Conservation (phyloP, 495 filamentous ascomycete genomes). For the Penicillium canescens region DNA sequence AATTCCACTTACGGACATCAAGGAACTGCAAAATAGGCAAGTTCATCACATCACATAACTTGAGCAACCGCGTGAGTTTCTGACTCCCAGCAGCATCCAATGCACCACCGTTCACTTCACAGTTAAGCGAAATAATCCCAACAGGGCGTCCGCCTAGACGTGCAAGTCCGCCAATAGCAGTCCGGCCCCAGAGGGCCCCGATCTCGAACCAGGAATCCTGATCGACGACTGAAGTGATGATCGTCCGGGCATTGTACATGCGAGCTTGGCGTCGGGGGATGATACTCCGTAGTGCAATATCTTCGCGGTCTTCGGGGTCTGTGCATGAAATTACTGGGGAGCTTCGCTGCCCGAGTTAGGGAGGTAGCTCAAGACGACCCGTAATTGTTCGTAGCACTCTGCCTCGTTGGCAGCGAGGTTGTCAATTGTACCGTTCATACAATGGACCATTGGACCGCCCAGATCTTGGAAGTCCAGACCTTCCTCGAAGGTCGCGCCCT, state of each 20-base stretch:
- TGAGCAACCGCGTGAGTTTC: conserved; percentile 58
- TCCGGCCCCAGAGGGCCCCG: conserved; percentile 60
- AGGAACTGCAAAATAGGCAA: conserved; percentile 63
- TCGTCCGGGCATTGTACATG: conserved; percentile 59
- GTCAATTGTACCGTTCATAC: conserved; percentile 66
- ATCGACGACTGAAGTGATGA: conserved; percentile 59
- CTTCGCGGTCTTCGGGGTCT: conserved; percentile 49
- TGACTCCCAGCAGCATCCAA: conserved; percentile 60
- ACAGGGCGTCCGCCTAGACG: conserved; percentile 55
- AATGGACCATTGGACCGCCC: conserved; percentile 59
- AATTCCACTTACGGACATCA: conserved; percentile 48
- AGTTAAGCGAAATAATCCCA: conserved; percentile 57
- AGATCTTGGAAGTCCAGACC: conserved; percentile 55
- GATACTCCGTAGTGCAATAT: conserved; percentile 51
- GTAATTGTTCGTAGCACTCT: conserved; percentile 60
- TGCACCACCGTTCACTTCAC: conserved; percentile 61
- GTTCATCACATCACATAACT: conserved; percentile 65
- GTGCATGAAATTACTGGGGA: conserved; percentile 48
- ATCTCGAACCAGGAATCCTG: conserved; percentile 61
- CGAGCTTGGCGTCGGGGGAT: conserved; percentile 57
- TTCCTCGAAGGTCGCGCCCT: conserved; percentile 61
- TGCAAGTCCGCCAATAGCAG: conserved; percentile 59
- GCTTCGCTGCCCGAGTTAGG: conserved; percentile 56
- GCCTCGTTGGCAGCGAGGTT: conserved; percentile 61
- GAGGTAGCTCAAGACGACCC: conserved; percentile 54